phyloP scores from a whole-genome alignment of 257 asterid species.

The Solanum ossicruentum region DNA sequence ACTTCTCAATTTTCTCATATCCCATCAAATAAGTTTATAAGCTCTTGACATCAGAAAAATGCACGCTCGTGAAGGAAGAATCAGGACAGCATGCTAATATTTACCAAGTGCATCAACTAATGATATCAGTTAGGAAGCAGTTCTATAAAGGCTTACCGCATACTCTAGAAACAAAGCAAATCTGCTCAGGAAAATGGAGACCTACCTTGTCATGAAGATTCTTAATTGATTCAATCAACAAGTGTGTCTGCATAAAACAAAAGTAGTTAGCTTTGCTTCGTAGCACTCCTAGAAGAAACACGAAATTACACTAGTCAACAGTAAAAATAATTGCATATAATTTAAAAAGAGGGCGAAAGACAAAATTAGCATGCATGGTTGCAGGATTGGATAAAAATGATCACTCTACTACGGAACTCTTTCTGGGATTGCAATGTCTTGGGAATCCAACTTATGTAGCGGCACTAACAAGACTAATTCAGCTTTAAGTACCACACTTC shows the following conservation, averaged over 20 bases:
- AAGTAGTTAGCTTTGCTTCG: neutral
- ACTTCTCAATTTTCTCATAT: neutral
- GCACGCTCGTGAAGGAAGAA: neutral
- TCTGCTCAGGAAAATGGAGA: neutral
- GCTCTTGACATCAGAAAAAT: neutral
- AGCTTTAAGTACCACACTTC: neutral
- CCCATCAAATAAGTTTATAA: neutral
- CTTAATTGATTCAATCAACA: conserved; percentile 26
- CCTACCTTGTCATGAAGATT: conserved; percentile 39
- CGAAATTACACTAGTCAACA: neutral
- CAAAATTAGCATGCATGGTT: neutral
- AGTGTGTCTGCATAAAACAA: conserved; percentile 25
- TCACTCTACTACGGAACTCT: neutral
- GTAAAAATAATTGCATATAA: neutral
- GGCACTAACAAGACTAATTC: neutral
- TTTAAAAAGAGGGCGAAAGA: neutral
- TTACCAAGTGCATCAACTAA: neutral
- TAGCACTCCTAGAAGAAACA: neutral
- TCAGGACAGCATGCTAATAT: neutral
- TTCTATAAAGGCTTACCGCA: neutral
- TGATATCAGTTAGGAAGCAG: neutral
- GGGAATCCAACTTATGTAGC: neutral
- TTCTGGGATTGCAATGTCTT: neutral
- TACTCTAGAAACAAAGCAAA: neutral
- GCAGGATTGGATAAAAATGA: neutral